Percentiles rank a stretch among this genome's conserved stretches.
These are phyloP conservation scores for Penicillium verhagenii DNA, from an alignment of 495 filamentous ascomycete species.

Conservation along the genomic window DNA sequence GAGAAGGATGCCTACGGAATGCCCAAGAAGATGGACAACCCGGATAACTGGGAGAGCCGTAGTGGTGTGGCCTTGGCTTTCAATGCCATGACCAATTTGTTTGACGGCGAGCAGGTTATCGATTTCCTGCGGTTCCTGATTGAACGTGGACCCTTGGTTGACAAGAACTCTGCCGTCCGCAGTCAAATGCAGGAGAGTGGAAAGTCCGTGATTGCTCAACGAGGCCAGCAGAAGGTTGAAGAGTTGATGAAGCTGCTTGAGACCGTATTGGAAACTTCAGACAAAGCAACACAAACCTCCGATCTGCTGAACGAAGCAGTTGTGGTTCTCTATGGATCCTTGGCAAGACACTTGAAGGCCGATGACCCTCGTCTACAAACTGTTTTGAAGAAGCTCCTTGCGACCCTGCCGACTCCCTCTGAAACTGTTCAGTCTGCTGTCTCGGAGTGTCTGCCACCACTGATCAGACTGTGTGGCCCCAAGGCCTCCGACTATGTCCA, in stretches of 20 bases:
- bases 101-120: conserved; percentile 67
- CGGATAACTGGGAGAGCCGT: conserved; percentile 86
- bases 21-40: conserved; percentile 77
- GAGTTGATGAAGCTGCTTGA: conserved; percentile 91
- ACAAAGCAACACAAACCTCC: conserved; percentile 70
- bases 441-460: conserved; percentile 85
- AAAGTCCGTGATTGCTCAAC: conserved; percentile 71
- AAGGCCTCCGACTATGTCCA: conserved; percentile 77
- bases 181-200: conserved; percentile 93
- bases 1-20: conserved; percentile 90
- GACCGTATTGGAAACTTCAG: conserved; percentile 73
- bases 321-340: conserved; percentile 91
- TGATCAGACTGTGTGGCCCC: conserved; percentile 76
- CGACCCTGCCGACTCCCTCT: conserved; percentile 89
- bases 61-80: conserved; percentile 88
- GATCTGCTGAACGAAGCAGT: conserved; percentile 95
- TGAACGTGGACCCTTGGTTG: conserved; percentile 76
- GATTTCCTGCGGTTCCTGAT: conserved; percentile 82
- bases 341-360: conserved; percentile 80
- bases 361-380: conserved; percentile 81
- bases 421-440: conserved; percentile 96
- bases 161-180: conserved; percentile 72
- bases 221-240: conserved; percentile 79
- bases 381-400: conserved; percentile 79
- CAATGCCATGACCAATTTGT: conserved; percentile 67